A percentile compares a stretch with the other conserved stretches of the same genome.
Evolutionary conservation across 2,329 filamentous ascomycete species (phyloP).

Genomic region (Penicillium polonicum): DNA sequence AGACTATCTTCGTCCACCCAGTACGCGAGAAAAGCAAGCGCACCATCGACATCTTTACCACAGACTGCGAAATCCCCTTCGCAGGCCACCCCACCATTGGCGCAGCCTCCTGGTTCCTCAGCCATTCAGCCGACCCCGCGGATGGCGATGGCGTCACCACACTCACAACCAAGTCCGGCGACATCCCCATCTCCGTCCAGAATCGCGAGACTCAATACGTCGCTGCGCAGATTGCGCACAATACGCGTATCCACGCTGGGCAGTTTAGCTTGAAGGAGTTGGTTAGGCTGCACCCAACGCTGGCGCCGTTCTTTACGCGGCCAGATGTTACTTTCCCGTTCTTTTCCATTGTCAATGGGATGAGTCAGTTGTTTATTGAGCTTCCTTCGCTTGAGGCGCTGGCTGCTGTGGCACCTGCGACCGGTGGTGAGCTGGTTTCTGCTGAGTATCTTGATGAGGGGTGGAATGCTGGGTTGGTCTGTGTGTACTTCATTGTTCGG

Average conservation of each 20-base stretch:
- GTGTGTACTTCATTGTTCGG: conserved; percentile 35
- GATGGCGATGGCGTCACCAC: conserved; percentile 23
- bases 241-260: conserved; percentile 36
- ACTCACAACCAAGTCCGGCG: conserved; percentile 58
- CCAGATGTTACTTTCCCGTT: conserved; percentile 27
- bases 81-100: conserved; percentile 60
- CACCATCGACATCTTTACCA: conserved; percentile 56
- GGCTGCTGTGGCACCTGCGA: conserved; percentile 31
- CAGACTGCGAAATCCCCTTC: conserved; percentile 53
- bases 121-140: conserved; percentile 21
- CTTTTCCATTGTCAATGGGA: conserved; percentile 43
- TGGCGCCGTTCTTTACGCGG: conserved; percentile 22
- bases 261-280: conserved; percentile 27
- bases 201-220: conserved; percentile 20
- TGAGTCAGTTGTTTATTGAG: conserved; percentile 62
- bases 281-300: conserved; percentile 27
- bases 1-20: conserved; percentile 56
- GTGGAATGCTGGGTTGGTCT: conserved; percentile 32
- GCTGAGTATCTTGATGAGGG: conserved; percentile 33
- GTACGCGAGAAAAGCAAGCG: conserved; percentile 16
- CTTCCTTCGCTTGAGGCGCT: conserved; percentile 62
- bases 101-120: conserved; percentile 50
- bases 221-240: conserved; percentile 36
- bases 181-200: conserved; percentile 47
- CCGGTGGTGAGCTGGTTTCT: conserved; percentile 27